phyloP scores from a whole-genome alignment of 805 yeast genomes.

The Suhomyces vadensis region DNA sequence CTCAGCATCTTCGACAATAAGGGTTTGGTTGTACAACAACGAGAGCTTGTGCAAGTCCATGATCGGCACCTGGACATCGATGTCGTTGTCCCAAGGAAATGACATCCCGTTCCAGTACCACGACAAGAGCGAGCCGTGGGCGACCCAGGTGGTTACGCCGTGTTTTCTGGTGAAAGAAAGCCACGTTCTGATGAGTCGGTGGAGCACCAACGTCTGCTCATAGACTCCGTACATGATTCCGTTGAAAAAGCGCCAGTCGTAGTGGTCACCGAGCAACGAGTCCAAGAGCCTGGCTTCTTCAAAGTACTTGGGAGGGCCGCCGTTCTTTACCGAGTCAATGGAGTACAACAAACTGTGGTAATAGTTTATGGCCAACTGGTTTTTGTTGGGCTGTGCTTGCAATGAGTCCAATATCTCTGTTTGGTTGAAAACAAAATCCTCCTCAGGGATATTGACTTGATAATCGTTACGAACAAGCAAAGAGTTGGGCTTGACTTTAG shows the following conservation, averaged over 20 bases:
- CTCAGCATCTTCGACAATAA: constrained; percentile 30
- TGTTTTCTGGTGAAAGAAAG: constrained; percentile 27
- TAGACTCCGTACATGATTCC: constrained; percentile 20
- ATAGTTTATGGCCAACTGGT: constrained; percentile 27
- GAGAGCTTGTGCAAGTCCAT: constrained; percentile 25
- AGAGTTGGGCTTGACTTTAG: constrained; percentile 18
- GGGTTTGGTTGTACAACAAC: constrained; percentile 22
- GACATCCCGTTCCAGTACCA: constrained; percentile 34
- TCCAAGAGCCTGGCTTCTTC: constrained; percentile 31
- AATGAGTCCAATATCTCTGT: constrained; percentile 18
- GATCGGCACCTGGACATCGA: constrained; percentile 30
- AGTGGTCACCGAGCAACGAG: constrained; percentile 26
- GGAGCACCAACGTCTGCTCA: constrained; percentile 23
- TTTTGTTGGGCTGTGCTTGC: constrained; percentile 16
- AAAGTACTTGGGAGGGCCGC: constrained; percentile 43
- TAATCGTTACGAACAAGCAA: constrained; percentile 28
- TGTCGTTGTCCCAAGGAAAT: constrained; percentile 32
- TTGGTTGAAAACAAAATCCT: constrained; percentile 27
- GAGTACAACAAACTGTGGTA: constrained; percentile 36
- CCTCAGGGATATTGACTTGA: constrained; percentile 27
- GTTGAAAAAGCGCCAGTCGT: constrained; percentile 30
- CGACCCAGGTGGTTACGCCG: constrained; percentile 30
- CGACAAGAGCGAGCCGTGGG: constrained; percentile 29
- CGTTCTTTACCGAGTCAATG: constrained; percentile 23
- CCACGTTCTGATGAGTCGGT: constrained; percentile 25